Evolutionary conservation across 208 protist genomes (phyloP).

Genomic region (Leishmania arabica): DNA sequence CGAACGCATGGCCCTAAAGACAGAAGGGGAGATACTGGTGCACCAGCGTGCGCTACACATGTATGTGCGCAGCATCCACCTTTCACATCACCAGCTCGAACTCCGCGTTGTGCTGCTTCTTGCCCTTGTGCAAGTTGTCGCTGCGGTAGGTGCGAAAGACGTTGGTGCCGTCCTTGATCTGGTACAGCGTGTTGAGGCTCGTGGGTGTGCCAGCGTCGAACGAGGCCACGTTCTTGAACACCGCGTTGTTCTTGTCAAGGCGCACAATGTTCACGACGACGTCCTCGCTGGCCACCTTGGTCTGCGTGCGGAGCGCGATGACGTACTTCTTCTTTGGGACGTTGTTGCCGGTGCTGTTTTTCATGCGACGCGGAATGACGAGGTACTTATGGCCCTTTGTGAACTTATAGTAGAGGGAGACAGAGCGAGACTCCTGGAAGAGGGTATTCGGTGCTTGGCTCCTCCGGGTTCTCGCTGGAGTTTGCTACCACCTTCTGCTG

Average conservation of each 20-base stretch:
- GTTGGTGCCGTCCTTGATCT: slow-evolving; percentile 32
- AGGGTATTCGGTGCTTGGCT: slow-evolving; percentile 41
- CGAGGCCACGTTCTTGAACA: slow-evolving; percentile 41
- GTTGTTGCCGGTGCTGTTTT: slow-evolving; percentile 46
- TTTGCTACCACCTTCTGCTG: slow-evolving; percentile 38
- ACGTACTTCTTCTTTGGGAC: slow-evolving; percentile 43
- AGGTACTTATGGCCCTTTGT: slow-evolving; percentile 42
- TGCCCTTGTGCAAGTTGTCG: slow-evolving; percentile 38
- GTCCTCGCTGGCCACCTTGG: slow-evolving; percentile 21
- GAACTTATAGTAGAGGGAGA: slow-evolving; percentile 41
- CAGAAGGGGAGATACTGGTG: background rate
- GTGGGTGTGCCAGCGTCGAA: slow-evolving; percentile 37
- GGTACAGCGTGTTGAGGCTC: slow-evolving; percentile 38
- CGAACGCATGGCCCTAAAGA: background rate
- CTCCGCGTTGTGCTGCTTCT: slow-evolving; percentile 40
- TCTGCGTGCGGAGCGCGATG: slow-evolving; percentile 32
- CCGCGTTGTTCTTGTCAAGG: slow-evolving; percentile 31
- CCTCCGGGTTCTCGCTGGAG: slow-evolving; percentile 44
- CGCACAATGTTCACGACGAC: slow-evolving; percentile 39
- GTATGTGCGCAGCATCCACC: background rate
- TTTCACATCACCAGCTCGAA: slow-evolving; percentile 27
- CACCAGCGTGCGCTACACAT: background rate
- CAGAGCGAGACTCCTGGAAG: slow-evolving; percentile 47
- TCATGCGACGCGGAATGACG: slow-evolving; percentile 51
- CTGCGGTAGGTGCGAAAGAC: slow-evolving; percentile 39